Percentiles rank a stretch among this genome's conserved stretches.
Evolutionary conservation across 208 protist species (phyloP).

Genomic region (Polymyxa betae): DNA sequence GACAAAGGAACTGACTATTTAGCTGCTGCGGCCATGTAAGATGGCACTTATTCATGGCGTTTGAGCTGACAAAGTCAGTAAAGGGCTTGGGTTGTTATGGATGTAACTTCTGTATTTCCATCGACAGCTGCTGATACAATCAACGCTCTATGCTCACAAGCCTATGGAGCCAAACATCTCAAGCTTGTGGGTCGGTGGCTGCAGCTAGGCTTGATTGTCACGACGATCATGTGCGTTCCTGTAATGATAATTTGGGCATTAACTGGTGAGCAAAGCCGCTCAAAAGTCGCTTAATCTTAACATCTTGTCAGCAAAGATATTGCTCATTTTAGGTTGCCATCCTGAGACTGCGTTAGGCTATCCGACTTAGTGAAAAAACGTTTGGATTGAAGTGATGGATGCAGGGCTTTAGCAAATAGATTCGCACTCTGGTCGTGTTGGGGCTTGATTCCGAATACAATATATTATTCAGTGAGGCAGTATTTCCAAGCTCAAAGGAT

Average conservation of each 20-base stretch:
- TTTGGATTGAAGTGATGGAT: background rate
- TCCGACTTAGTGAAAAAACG: background rate
- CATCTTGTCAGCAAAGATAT: constrained; percentile 5
- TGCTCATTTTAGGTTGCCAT: background rate
- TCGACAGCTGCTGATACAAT: constrained; percentile 39
- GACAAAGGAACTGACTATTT: constrained; percentile 20
- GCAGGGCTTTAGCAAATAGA: background rate
- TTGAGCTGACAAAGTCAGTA: background rate
- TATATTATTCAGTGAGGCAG: constrained; percentile 9
- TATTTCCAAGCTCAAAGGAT: constrained; percentile 59
- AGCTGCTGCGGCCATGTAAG: constrained; percentile 17
- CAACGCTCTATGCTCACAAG: constrained; percentile 54
- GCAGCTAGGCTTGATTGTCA: background rate
- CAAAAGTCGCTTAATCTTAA: background rate
- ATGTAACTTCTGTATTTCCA: background rate
- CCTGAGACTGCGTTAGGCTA: background rate
- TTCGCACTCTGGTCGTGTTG: background rate
- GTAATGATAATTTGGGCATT: background rate
- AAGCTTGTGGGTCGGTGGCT: constrained; percentile 41
- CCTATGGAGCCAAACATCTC: constrained; percentile 9
- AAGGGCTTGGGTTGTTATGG: constrained; percentile 31
- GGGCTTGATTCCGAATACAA: background rate
- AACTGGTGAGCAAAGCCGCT: background rate
- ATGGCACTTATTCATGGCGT: background rate
- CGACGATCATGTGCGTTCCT: constrained; percentile 14